A percentile compares a stretch with the other conserved stretches of the same genome.
phyloP scores from a whole-genome alignment of 768 basidiomycete species.

The Lactarius sanguifluus region DNA sequence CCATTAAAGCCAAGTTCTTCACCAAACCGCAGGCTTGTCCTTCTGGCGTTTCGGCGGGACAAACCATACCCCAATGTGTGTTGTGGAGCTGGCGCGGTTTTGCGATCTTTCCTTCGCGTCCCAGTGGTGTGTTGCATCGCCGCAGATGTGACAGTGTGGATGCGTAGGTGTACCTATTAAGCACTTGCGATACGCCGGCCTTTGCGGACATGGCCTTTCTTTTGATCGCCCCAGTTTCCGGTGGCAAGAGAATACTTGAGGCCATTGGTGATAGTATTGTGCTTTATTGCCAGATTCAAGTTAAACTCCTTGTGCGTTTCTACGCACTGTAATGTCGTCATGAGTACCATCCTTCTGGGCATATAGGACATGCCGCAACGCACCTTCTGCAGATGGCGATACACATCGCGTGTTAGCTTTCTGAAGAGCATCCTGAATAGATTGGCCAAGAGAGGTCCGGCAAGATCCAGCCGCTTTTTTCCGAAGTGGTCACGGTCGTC shows the following conservation, averaged over 20 bases:
- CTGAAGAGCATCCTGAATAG: slow-evolving; percentile 97
- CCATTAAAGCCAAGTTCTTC: slow-evolving; percentile 97
- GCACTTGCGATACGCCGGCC: slow-evolving; percentile 97
- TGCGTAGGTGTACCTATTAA: slow-evolving; percentile 98
- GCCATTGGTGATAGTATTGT: slow-evolving; percentile 97
- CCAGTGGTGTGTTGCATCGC: slow-evolving; percentile 96
- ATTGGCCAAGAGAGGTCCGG: slow-evolving; percentile 93
- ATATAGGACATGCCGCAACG: slow-evolving; percentile 18
- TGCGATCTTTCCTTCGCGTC: slow-evolving; percentile 98
- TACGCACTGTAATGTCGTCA: slow-evolving; percentile 65
- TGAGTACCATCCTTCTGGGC: slow-evolving; percentile 13
- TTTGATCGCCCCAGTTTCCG: slow-evolving; percentile 99
- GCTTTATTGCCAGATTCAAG: slow-evolving; percentile 87
- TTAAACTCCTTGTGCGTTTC: slow-evolving; percentile 96
- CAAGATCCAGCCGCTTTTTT: slow-evolving; percentile 94
- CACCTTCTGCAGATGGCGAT: slow-evolving; percentile 96
- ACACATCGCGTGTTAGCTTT: slow-evolving; percentile 95
- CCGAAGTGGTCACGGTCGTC: slow-evolving; percentile 99
- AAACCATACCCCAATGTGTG: slow-evolving; percentile 99
- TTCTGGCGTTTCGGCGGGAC: slow-evolving; percentile 99
- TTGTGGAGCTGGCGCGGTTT: slow-evolving; percentile 99
- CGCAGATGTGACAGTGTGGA: slow-evolving; percentile 97
- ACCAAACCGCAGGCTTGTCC: slow-evolving; percentile 99
- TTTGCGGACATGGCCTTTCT: slow-evolving; percentile 98
- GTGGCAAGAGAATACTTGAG: slow-evolving; percentile 97